Evolutionary conservation across 2,329 filamentous ascomycete species (phyloP).

Genomic region (Claviceps capensis): DNA sequence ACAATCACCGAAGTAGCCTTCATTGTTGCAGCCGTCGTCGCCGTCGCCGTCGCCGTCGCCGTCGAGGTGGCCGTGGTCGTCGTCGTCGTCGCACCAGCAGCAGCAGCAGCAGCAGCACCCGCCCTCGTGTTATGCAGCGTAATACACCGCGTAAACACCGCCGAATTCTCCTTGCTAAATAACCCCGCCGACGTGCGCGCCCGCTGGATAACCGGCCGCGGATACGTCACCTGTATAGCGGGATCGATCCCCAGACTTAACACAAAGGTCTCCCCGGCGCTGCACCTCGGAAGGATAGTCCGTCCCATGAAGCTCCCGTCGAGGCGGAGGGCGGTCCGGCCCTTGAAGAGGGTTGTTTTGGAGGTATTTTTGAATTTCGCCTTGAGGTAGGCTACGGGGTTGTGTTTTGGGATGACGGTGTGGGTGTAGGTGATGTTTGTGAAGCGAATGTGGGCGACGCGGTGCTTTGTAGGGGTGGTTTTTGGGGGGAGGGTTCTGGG

Average conservation of each 20-base stretch:
- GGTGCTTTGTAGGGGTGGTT: conserved; percentile 35
- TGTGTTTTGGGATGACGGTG: conserved; percentile 42
- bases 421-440: conserved; percentile 34
- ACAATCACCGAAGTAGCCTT: conserved; percentile 32
- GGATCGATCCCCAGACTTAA: conserved; percentile 44
- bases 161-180: conserved; percentile 35
- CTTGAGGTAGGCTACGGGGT: conserved; percentile 40
- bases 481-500: conserved; percentile 36
- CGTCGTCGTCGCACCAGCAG: no score
- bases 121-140: conserved; percentile 34
- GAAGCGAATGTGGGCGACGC: conserved; percentile 37
- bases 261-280: conserved; percentile 34
- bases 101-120: neutral
- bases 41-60: no score
- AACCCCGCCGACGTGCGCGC: conserved; percentile 33
- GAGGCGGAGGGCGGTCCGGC: conserved; percentile 38
- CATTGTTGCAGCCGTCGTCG: no score
- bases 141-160: conserved; percentile 31
- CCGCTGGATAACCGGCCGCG: conserved; percentile 37
- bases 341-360: conserved; percentile 37
- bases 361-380: conserved; percentile 37
- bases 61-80: no score
- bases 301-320: conserved; percentile 45
- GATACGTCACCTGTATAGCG: conserved; percentile 36
- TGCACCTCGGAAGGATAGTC: conserved; percentile 36